Evolutionary conservation across 805 yeast genomes (phyloP), one percentile per base, ranked within the genome.

Genomic region (Wickerhamiella cacticola): DNA sequence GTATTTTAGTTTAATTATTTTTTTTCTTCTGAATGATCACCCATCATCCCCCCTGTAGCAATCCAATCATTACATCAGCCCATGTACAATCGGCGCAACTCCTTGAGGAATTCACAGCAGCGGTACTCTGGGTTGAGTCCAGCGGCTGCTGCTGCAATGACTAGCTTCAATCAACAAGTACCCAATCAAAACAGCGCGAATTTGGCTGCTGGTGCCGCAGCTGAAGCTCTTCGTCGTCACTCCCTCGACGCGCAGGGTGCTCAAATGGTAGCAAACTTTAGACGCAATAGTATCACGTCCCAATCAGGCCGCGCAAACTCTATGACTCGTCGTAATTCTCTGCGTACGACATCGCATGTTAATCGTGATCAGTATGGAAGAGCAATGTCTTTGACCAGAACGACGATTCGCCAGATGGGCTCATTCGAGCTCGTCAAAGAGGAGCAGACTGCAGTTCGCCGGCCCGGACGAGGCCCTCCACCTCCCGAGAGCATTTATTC

Each of bases 101-200:
- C 41, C 6, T 35, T 44, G 23, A 41, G 47, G 21, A 18, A 22
- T n/a, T 44, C 47, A 13, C 25, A 29, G 25, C 39, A 44, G 41
- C 47, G 47, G 33, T 35, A 35, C 18, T 25, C 41, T 22, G 47
- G 47, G 6, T 7, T 44, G 19, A 34, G 35, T 21, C 47, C 47
- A 50, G 64, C 75, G 2, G 73, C 73, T 43, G 83, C 83, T 1
- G 54, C 78, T 22, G 83, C 82, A 5, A 83, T 83, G 22, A 82
- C 82, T 2, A 63, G 74, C 29, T 36, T 25, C 40, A 25, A 22
- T 35, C 46, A 43, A 19, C 47, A 44, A 24, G 35, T 35, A 19
- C 41, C 41, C 16, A 22, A 35, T 10, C 46, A 33, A 16, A 25
- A 35, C 35, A 23, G 18, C 8, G 29, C 47, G 7, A n/a, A 16